These are phyloP conservation scores for Heteromeles arbutifolia DNA, from an alignment of 306 rosid genomes.

Conservation along the genomic window DNA sequence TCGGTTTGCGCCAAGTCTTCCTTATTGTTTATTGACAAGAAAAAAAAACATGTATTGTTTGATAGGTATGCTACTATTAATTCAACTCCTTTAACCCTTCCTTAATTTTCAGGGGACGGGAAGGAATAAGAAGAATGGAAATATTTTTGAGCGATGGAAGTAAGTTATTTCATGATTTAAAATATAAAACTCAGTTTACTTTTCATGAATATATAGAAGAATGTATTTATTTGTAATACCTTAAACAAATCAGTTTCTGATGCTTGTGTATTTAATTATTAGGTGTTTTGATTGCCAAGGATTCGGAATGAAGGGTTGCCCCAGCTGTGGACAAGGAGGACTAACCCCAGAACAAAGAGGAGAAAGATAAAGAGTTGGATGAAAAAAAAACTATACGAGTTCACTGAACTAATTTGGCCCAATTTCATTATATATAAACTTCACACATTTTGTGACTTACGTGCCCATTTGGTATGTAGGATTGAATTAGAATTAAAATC, in stretches of 20 bases:
- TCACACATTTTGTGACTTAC: too few species aligned
- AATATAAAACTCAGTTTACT: not conserved
- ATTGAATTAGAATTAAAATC: too few species aligned
- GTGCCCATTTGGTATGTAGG: too few species aligned
- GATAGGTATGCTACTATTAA: too few species aligned
- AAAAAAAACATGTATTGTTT: too few species aligned
- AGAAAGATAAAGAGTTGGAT: constrained; percentile 49
- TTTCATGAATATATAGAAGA: not conserved
- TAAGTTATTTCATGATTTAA: constrained; percentile 22
- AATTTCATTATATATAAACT: not conserved
- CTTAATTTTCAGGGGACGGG: constrained; percentile 61
- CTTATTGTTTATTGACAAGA: too few species aligned
- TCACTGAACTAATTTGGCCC: not conserved
- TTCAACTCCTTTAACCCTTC: too few species aligned
- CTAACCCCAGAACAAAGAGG: constrained; percentile 92
- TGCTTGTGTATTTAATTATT: not conserved
- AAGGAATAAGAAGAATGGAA: constrained; percentile 79
- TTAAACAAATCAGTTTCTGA: too few species aligned
- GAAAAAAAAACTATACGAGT: not conserved
- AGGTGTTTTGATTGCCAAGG: constrained; percentile 92
- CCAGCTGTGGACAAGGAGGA: constrained; percentile 74
- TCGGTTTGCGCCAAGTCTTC: too few species aligned
- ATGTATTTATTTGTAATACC: not conserved
- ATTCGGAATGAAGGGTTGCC: constrained; percentile 78
- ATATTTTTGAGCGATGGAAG: constrained; percentile 94